Percentiles rank a stretch among this genome's conserved stretches.
Conservation (phyloP, 2,329 filamentous ascomycete genomes). For the Calonectria multiphialidica region DNA sequence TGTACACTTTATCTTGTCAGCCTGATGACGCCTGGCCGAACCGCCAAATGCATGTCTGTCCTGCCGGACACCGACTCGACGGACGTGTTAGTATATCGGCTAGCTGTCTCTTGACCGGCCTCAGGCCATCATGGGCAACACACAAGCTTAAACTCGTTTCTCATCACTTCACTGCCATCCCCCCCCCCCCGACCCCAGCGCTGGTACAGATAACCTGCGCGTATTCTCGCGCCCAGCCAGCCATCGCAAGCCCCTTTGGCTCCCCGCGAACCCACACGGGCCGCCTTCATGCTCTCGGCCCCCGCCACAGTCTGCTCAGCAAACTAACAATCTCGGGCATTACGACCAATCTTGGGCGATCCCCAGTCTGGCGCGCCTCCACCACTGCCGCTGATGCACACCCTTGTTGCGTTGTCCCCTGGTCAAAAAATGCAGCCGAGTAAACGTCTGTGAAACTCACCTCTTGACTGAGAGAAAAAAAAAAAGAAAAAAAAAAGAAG, state of each 20-base stretch:
- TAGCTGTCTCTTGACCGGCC: not conserved
- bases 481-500: no score
- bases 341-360: slow-evolving; percentile 11
- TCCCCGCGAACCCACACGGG: slow-evolving; percentile 19
- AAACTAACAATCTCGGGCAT: slow-evolving; percentile 11
- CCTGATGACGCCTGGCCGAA: slow-evolving; percentile 13
- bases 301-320: slow-evolving; percentile 8
- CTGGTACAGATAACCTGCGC: not conserved
- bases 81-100: slow-evolving; percentile 1
- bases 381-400: slow-evolving; percentile 9
- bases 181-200: not conserved
- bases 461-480: not conserved
- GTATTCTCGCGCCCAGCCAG: not conserved
- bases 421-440: slow-evolving; percentile 18
- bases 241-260: slow-evolving; percentile 10
- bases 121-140: not conserved
- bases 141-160: not conserved
- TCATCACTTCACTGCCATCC: not conserved
- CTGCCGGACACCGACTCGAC: slow-evolving; percentile 1
- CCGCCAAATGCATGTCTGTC: slow-evolving; percentile 14
- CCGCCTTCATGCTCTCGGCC: slow-evolving; percentile 13
- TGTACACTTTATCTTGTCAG: slow-evolving; percentile 4
- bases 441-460: slow-evolving; percentile 5
- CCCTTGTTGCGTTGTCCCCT: slow-evolving; percentile 9
- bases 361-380: slow-evolving; percentile 3